These are phyloP conservation scores for Suhomyces tanzawaensis DNA, from an alignment of 805 yeast species.

Conservation along the genomic window DNA sequence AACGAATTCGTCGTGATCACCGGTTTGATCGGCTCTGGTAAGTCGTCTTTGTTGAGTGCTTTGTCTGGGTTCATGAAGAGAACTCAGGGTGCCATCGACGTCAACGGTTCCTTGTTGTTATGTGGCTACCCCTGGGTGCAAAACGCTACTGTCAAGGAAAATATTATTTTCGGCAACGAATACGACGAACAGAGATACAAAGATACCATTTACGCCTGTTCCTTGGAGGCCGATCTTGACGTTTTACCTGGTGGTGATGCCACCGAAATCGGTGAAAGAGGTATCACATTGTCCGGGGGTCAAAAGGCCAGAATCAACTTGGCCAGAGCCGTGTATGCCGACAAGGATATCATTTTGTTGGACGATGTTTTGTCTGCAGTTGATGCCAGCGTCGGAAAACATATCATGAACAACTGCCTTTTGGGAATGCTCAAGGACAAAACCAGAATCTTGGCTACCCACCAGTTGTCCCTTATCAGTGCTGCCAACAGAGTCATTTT, in stretches of 20 bases:
- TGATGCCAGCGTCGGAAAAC: conserved; percentile 83
- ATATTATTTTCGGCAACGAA: conserved; percentile 64
- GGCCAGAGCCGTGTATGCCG: conserved; percentile 76
- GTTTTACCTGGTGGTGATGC: conserved; percentile 70
- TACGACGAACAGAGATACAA: conserved; percentile 52
- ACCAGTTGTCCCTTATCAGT: conserved; percentile 33
- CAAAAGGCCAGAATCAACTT: conserved; percentile 80
- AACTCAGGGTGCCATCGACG: conserved; percentile 47
- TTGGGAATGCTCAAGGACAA: conserved; percentile 47
- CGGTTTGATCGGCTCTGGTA: conserved; percentile 83
- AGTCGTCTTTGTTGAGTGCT: conserved; percentile 68
- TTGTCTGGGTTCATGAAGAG: conserved; percentile 69
- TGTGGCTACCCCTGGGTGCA: conserved; percentile 82
- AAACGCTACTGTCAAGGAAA: conserved; percentile 73
- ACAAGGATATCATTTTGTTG: conserved; percentile 61
- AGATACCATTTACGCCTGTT: conserved; percentile 60
- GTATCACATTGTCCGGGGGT: conserved; percentile 85
- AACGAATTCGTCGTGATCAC: conserved; percentile 76
- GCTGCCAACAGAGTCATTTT: conserved; percentile 31
- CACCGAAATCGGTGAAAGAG: conserved; percentile 83
- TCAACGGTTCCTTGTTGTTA: conserved; percentile 52
- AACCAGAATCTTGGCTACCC: conserved; percentile 38
- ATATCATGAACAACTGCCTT: conserved; percentile 68
- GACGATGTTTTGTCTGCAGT: conserved; percentile 86
- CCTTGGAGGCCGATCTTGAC: conserved; percentile 61